Evolutionary conservation across 129 eudicot genomes (phyloP).

Genomic region (Daucus carota): DH1_v3.0 NC_030384.2:43448501-43449000

Average conservation of each 20-base stretch:
- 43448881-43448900: too few relatives aligned
- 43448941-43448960: too few relatives aligned
- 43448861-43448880: too few relatives aligned
- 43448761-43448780: background rate
- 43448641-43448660: background rate
- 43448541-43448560: background rate
- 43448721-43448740: background rate
- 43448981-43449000: too few relatives aligned
- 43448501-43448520: background rate
- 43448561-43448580: background rate
- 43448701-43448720: background rate
- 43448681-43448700: background rate
- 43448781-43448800: background rate
- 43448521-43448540: background rate
- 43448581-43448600: background rate
- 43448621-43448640: background rate
- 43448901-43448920: too few relatives aligned
- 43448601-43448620: background rate
- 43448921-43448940: too few relatives aligned
- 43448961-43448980: too few relatives aligned
- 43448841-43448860: background rate
- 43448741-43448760: background rate
- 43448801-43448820: background rate
- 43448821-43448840: background rate
- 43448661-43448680: background rate